Base-by-base conservation (phyloP, 805 yeast genomes). In the Candida succiphila region DNA sequence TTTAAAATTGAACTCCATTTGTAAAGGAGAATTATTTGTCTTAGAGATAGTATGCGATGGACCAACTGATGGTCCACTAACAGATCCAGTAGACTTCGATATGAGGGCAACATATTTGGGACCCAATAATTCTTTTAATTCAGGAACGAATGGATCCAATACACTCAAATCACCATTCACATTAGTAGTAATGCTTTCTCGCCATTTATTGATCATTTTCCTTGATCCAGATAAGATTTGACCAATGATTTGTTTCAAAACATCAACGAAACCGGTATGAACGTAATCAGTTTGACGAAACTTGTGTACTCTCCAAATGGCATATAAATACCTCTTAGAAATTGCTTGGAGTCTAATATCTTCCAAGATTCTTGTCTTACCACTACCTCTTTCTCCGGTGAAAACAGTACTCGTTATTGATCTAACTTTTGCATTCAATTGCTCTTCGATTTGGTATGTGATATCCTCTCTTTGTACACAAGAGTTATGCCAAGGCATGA, bases 331-430 rank as follows among this genome's bases (percentile, higher is more conserved):
- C 31, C 55, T 54, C 22, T 51, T 49, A 2, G 60, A 43, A 9
- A 60, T 41, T 4, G 67, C 55, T 3, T 45, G 44, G 5, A 58
- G 49, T 33, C 55, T 58, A 29, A 69, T 38, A 20, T 64, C 69
- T 20, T 51, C 50, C 5, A 70, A 44, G 7, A 69, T 37, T 5
- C 65, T 48, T 1, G 70, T 52, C 43, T 68, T 69, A 2, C 77
- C 77, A 6, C 55, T 45, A 2, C 77, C 77, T 1, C 61, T 37
- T 3, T 49, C 57, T 13, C 77, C 76, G 1, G 49, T 42, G 4
- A 67, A 37, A 1, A 61, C 39, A 8, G 54, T 27, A 14, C 43
- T 49, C 42, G 27, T 51, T 42, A 39, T 25, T 14, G 56, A 44
- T 36, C 36, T 37, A 7, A 37, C 41, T 4, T 39, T 34, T 8